These are phyloP conservation scores for Colletotrichum musicola DNA, from an alignment of 2,329 filamentous ascomycete species.

Conservation along the genomic window DNA sequence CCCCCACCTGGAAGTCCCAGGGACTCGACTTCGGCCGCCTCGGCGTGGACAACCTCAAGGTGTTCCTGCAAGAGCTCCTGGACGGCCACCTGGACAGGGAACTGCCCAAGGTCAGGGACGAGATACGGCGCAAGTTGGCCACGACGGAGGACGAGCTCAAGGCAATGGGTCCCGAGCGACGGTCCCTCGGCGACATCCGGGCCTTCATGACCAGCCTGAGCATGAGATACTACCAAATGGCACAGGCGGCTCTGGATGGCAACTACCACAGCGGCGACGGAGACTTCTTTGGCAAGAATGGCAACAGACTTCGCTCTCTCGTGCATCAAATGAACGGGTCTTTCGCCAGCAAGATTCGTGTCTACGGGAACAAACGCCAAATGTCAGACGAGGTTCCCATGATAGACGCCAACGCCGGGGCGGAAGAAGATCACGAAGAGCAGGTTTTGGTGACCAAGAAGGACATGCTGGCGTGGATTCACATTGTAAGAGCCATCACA, in stretches of 20 bases:
- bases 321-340: too few species aligned
- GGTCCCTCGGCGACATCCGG: constrained; percentile 60
- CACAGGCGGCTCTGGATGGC: constrained; percentile 63
- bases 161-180: constrained; percentile 62
- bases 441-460: constrained; percentile 37
- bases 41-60: constrained; percentile 62
- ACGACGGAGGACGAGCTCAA: constrained; percentile 53
- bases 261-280: constrained; percentile 51
- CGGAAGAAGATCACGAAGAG: too few species aligned
- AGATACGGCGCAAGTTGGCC: constrained; percentile 48
- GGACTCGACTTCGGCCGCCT: constrained; percentile 49
- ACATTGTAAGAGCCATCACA: too few species aligned
- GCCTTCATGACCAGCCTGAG: constrained; percentile 61
- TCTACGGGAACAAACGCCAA: too few species aligned
- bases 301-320: too few species aligned
- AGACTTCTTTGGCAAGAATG: too few species aligned
- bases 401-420: too few species aligned
- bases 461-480: constrained; percentile 5
- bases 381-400: too few species aligned
- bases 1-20: constrained; percentile 52
- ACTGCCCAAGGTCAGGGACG: constrained; percentile 50
- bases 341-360: too few species aligned
- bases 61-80: constrained; percentile 64
- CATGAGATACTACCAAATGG: constrained; percentile 56
- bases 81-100: constrained; percentile 59